Percentiles rank a stretch among this genome's conserved stretches.
phyloP scores from a whole-genome alignment of 2,329 filamentous ascomycete species.

The Sarocladium brachiariae region DNA sequence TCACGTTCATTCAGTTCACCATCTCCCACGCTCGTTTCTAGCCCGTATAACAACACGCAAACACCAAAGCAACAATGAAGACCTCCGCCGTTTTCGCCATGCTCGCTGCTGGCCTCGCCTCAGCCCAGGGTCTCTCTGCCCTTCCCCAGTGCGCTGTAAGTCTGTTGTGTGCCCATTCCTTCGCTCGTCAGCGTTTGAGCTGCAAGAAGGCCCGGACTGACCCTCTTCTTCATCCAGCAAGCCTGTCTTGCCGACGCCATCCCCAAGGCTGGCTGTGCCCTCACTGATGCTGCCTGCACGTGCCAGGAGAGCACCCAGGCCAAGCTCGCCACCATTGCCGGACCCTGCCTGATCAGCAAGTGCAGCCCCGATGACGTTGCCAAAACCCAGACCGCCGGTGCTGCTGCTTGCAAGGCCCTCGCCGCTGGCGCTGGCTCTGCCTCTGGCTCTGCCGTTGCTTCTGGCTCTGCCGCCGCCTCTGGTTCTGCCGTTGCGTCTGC shows the following conservation, averaged over 20 bases:
- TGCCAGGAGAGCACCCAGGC: constrained; percentile 8
- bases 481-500: too few relatives aligned
- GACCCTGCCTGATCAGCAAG: constrained; percentile 3
- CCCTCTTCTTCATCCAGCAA: neutral
- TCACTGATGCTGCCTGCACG: constrained; percentile 4
- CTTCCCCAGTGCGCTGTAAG: constrained; percentile 7
- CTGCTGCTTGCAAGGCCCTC: constrained; percentile 1
- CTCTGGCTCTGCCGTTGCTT: neutral
- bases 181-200: too few relatives aligned
- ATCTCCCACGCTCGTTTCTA: neutral
- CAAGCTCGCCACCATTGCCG: neutral
- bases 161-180: too few relatives aligned
- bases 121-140: constrained; percentile 6
- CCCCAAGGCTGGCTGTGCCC: constrained; percentile 8
- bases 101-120: constrained; percentile 10
- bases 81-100: constrained; percentile 2
- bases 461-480: too few relatives aligned
- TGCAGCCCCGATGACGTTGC: constrained; percentile 7
- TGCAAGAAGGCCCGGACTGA: neutral
- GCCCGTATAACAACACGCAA: too few relatives aligned
- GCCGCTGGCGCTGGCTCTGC: neutral
- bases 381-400: neutral
- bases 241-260: constrained; percentile 2
- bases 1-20: too few relatives aligned
- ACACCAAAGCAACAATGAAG: constrained; percentile 10